phyloP scores from a whole-genome alignment of 78 protist genomes.

The Pelomyxa schiedti region DNA sequence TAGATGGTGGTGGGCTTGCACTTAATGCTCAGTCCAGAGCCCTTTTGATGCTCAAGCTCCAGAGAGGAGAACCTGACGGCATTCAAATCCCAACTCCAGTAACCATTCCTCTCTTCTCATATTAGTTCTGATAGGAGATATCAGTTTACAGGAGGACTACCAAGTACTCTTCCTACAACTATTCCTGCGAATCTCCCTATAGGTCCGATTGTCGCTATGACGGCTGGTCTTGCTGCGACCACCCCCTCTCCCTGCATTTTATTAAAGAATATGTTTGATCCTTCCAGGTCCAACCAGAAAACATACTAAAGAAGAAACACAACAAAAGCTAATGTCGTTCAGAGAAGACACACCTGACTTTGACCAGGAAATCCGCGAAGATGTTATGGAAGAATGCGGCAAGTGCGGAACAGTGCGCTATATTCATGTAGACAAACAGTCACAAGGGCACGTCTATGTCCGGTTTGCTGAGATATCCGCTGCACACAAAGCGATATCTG shows the following conservation, averaged over 20 bases:
- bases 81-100: no score
- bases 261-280: slow-evolving; percentile 54
- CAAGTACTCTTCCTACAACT: no score
- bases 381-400: slow-evolving; percentile 43
- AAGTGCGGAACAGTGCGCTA: slow-evolving; percentile 16
- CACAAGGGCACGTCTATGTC: slow-evolving; percentile 21
- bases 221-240: no score
- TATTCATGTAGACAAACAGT: slow-evolving; percentile 34
- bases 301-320: no score
- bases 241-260: slow-evolving; percentile 18
- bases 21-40: background rate
- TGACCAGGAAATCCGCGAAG: slow-evolving; percentile 50
- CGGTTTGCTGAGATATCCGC: slow-evolving; percentile 7
- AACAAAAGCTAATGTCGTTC: no score
- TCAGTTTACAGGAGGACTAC: no score
- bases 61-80: background rate
- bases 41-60: background rate
- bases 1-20: background rate
- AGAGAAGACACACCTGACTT: slow-evolving; percentile 35
- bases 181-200: no score
- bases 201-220: no score
- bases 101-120: no score
- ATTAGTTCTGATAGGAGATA: no score
- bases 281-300: no score
- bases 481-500: slow-evolving; percentile 8